These are phyloP conservation scores for Yamadazyma buinensis DNA, from an alignment of 1,139 yeast genomes.

Conservation along the genomic window DNA sequence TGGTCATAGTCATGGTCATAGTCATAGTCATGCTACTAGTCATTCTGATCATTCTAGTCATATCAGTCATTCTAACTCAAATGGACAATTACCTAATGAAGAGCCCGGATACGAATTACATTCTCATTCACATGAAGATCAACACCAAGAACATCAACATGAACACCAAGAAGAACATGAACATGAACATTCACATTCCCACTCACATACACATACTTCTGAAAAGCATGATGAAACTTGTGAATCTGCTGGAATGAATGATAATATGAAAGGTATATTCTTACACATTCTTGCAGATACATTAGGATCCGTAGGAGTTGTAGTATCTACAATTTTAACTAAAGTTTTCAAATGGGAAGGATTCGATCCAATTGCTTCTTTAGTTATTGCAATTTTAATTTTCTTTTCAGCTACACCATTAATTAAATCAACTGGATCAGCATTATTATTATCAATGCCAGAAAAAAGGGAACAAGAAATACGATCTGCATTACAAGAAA, in stretches of 20 bases:
- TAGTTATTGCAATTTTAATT: constrained; percentile 79
- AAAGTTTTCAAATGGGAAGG: constrained; percentile 57
- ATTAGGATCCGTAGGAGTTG: constrained; percentile 94
- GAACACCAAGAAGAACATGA: constrained; percentile 19
- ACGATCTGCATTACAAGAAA: constrained; percentile 61
- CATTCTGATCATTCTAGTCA: no score
- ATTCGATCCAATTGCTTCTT: constrained; percentile 89
- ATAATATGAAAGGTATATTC: constrained; percentile 93
- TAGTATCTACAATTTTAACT: constrained; percentile 72
- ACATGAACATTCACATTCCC: constrained; percentile 16
- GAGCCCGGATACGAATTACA: no score
- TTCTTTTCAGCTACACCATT: constrained; percentile 81
- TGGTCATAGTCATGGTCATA: constrained; percentile 27
- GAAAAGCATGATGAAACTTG: constrained; percentile 5
- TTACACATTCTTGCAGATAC: constrained; percentile 94
- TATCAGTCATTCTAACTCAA: not conserved
- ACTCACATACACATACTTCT: constrained; percentile 14
- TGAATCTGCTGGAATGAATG: constrained; percentile 41
- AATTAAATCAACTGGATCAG: constrained; percentile 73
- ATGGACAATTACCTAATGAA: no score
- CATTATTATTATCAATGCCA: constrained; percentile 61
- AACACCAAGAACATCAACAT: constrained; percentile 3
- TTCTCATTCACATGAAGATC: constrained; percentile 12
- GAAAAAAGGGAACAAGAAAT: constrained; percentile 54
- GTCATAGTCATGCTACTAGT: constrained; percentile 20